Percentiles rank a stretch among this genome's conserved stretches.
Evolutionary conservation across 768 basidiomycete species (phyloP).

Genomic region (Boletellus ananas): DNA sequence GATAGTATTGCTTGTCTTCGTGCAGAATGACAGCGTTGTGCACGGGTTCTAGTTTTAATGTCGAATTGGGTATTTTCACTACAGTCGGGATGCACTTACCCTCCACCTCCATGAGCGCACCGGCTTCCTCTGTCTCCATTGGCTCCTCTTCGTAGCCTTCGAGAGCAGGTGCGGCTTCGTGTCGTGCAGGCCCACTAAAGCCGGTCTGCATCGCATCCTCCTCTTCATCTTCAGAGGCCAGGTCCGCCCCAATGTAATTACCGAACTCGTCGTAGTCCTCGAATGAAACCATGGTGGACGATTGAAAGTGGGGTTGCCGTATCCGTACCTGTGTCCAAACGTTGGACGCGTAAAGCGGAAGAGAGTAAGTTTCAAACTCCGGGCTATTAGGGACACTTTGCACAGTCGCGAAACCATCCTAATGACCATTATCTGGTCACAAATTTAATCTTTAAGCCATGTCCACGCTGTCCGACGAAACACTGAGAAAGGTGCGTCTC

Average conservation of each 20-base stretch:
- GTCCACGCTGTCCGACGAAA: constrained; percentile 71
- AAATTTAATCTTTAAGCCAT: constrained; percentile 28
- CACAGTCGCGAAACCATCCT: neutral
- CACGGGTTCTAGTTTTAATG: constrained; percentile 52
- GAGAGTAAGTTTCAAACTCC: constrained; percentile 35
- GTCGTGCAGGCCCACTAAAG: constrained; percentile 37
- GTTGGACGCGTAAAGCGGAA: constrained; percentile 21
- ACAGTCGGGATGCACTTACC: constrained; percentile 41
- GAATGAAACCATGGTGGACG: constrained; percentile 47
- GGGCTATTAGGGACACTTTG: constrained; percentile 5
- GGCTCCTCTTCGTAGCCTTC: constrained; percentile 82
- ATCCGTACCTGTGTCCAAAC: constrained; percentile 4
- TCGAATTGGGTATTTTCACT: constrained; percentile 1
- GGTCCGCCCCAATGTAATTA: constrained; percentile 95
- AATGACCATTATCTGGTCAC: constrained; percentile 13
- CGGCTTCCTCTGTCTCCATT: constrained; percentile 52
- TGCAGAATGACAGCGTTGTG: constrained; percentile 87
- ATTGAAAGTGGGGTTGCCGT: constrained; percentile 1
- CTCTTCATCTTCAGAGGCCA: constrained; percentile 74
- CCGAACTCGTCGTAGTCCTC: constrained; percentile 93
- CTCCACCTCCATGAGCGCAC: constrained; percentile 82
- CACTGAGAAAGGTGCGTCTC: constrained; percentile 63
- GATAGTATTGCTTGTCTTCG: constrained; percentile 98
- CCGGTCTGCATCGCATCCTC: constrained; percentile 54
- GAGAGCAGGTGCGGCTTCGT: constrained; percentile 50